Evolutionary conservation across 148 eudicot species (phyloP).

Genomic region (Euryodendron excelsum): DNA sequence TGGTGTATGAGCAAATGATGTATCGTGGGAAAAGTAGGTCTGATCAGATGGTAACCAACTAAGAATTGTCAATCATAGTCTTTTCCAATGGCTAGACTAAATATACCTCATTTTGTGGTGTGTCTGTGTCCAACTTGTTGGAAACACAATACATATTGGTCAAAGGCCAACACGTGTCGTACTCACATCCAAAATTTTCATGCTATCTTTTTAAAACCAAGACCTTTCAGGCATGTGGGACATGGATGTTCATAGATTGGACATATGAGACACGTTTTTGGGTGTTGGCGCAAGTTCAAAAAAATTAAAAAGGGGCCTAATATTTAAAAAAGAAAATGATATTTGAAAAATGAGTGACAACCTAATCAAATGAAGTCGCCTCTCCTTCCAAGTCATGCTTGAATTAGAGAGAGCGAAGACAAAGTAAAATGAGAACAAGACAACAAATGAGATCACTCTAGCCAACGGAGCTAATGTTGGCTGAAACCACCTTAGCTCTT

Average conservation of each 20-base stretch:
- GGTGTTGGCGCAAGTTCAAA: too few species aligned
- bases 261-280: background rate
- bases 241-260: background rate
- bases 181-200: background rate
- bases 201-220: too few species aligned
- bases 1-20: background rate
- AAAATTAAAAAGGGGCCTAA: background rate
- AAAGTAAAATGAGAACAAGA: too few species aligned
- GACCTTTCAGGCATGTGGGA: background rate
- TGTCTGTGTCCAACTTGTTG: too few species aligned
- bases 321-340: background rate
- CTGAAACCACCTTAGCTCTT: too few species aligned
- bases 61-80: background rate
- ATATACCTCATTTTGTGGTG: too few species aligned
- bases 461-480: too few species aligned
- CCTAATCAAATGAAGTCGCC: background rate
- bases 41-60: background rate
- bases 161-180: background rate
- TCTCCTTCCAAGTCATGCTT: background rate
- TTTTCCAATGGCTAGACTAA: background rate
- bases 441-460: too few species aligned
- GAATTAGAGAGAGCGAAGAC: background rate
- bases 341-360: background rate
- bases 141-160: too few species aligned
- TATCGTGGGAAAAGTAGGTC: background rate